Conservation (phyloP, 2,329 filamentous ascomycete genomes). For the Ascochyta rabiei region DNA sequence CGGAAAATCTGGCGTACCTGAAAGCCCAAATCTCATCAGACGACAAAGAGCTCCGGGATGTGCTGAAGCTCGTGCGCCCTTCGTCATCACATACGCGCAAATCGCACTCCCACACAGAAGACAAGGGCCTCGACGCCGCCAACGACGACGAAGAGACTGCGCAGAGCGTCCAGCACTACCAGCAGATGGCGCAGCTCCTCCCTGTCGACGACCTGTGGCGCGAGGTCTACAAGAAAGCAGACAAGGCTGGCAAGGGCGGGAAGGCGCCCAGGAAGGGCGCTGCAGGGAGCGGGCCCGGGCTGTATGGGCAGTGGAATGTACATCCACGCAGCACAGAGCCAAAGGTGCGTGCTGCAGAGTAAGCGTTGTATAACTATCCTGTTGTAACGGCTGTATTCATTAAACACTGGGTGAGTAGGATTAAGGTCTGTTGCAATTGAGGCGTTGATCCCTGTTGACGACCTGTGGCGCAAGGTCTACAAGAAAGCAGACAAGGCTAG, state of each 20-base stretch:
- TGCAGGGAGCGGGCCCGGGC: background rate
- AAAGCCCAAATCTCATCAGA: slow-evolving; percentile 81
- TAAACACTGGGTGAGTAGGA: too few relatives aligned
- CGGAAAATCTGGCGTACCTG: slow-evolving; percentile 65
- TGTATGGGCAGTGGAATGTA: slow-evolving; percentile 15
- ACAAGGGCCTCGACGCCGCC: slow-evolving; percentile 9
- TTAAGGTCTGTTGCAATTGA: too few relatives aligned
- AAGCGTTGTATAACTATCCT: too few relatives aligned
- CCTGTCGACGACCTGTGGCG: slow-evolving; percentile 36
- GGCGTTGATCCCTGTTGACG: slow-evolving; percentile 25
- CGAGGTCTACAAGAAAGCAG: slow-evolving; percentile 16
- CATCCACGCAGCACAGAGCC: slow-evolving; percentile 22
- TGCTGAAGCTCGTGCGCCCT: slow-evolving; percentile 64
- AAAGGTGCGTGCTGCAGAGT: background rate
- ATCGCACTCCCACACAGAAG: slow-evolving; percentile 6
- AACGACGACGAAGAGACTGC: slow-evolving; percentile 19
- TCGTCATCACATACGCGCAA: background rate
- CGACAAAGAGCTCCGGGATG: slow-evolving; percentile 74
- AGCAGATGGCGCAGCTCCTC: slow-evolving; percentile 36
- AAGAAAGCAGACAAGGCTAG: slow-evolving; percentile 4
- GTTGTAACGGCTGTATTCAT: too few relatives aligned
- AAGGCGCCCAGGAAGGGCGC: background rate
- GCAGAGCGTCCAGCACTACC: slow-evolving; percentile 26
- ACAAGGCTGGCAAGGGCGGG: background rate
- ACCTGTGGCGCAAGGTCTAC: slow-evolving; percentile 28